Evolutionary conservation across 805 yeast species (phyloP), one percentile per base, ranked within the genome.

Genomic region (Candida tammaniensis): DNA sequence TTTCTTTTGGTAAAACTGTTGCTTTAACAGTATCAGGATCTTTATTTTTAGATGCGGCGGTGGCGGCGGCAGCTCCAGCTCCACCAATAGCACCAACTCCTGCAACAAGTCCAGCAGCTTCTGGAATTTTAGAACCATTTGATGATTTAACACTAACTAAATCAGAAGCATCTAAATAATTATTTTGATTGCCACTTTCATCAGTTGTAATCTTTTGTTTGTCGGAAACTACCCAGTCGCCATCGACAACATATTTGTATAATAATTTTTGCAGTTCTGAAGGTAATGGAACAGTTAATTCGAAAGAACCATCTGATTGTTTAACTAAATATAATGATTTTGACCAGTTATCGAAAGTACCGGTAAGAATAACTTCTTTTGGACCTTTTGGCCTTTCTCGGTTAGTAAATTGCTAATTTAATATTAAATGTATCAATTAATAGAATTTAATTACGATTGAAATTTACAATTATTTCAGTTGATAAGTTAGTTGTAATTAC

Each of bases 211-310:
- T 55, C 27, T 57, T 57, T 41, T 71, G 70, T 21, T 46, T 33
- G 1, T 55, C 53, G 13, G 68, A 61, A 16, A 68, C 66, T 16
- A 55, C 51, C 88, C 88, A 82, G 29, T 71, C 72, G 29, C 81
- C 86, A 53, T 82, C 88, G 27, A 82, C 88, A 37, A 82, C 74
- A 51, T 74, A 82, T 61, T 78, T 78, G 62, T 71, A 78, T 15
- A 62, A 56, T 25, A 78, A 53, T 47, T 64, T 63, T 32, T 55
- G 66, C 15, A 49, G 63, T 18, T 64, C 56, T n/a, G 60, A 31
- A 13, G 66, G 64, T 33, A 79, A 63, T 15, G 86, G 86, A 34
- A 78, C 66, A 3, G 79, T 68, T 34, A 80, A 58, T 35, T 72
- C 71, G 49, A 80, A 80, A n/a, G 76, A 70, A 14, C 83, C 85